Conservation (phyloP, 1,139 yeast genomes). For the Candida glucosophila region DNA sequence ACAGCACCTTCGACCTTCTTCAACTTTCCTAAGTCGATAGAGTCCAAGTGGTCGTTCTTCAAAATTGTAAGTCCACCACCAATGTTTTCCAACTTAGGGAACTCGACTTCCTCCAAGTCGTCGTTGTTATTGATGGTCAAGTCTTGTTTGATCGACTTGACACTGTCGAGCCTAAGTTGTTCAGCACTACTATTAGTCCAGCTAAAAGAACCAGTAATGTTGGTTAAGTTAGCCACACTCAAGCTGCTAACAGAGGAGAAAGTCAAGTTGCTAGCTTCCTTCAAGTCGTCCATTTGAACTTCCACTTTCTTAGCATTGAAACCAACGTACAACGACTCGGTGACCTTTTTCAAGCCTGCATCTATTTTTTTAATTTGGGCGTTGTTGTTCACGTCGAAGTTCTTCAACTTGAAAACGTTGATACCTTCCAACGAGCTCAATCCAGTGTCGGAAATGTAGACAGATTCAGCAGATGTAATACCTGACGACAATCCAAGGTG, state of each 20-base stretch:
- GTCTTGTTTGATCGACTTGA: constrained; percentile 32
- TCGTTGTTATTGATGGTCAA: constrained; percentile 37
- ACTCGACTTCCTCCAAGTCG: constrained; percentile 23
- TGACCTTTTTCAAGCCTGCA: constrained; percentile 23
- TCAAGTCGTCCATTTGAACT: constrained; percentile 27
- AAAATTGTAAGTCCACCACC: constrained; percentile 37
- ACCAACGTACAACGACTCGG: constrained; percentile 29
- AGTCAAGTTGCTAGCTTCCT: constrained; percentile 38
- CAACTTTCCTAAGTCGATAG: constrained; percentile 24
- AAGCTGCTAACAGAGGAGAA: constrained; percentile 32
- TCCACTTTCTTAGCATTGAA: constrained; percentile 38
- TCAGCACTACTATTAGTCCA: constrained; percentile 35
- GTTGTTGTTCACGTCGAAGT: constrained; percentile 37
- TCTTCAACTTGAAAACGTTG: constrained; percentile 23
- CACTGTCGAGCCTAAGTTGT: constrained; percentile 19
- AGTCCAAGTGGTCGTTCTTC: constrained; percentile 35
- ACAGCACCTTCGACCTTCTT: constrained; percentile 35
- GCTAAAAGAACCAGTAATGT: constrained; percentile 35
- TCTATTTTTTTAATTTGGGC: constrained; percentile 32
- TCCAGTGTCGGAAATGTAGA: constrained; percentile 38
- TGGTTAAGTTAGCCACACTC: constrained; percentile 24
- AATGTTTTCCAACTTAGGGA: constrained; percentile 23
- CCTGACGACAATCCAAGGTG: constrained; percentile 30
- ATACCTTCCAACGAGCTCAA: constrained; percentile 30
- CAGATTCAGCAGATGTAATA: constrained; percentile 22